Percentiles rank a stretch among this genome's conserved stretches.
Conservation (phyloP, 1,284 basidiomycete genomes). For the Ganoderma lingzhi region DNA sequence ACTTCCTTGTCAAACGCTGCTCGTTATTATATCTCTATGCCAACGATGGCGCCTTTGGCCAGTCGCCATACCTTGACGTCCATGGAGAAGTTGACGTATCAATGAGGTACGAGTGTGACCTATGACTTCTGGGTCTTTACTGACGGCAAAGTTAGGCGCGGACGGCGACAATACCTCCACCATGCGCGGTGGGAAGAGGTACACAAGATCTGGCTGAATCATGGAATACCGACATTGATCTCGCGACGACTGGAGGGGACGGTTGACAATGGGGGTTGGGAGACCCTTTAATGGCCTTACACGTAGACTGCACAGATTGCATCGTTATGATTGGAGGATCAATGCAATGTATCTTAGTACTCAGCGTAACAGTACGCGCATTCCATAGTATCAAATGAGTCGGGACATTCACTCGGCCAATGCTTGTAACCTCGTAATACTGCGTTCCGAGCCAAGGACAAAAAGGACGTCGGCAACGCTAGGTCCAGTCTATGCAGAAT, state of each 20-base stretch:
- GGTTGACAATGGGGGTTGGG: conserved; percentile 95
- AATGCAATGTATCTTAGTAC: not conserved
- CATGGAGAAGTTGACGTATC: conserved; percentile 96
- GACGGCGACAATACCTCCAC: conserved; percentile 90
- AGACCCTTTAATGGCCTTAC: conserved; percentile 65
- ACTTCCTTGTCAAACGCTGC: conserved; percentile 93
- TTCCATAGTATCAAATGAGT: not conserved
- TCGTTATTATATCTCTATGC: conserved; percentile 93
- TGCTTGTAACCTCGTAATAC: conserved; percentile 41
- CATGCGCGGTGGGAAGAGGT: conserved; percentile 91
- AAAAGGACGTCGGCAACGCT: conserved; percentile 53
- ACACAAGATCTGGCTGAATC: conserved; percentile 88
- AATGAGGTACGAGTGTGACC: conserved; percentile 73
- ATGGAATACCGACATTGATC: conserved; percentile 90
- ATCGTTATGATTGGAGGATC: not conserved
- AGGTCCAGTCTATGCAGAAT: conserved; percentile 52
- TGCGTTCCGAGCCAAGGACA: conserved; percentile 50
- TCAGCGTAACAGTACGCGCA: not conserved
- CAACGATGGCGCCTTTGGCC: conserved; percentile 87
- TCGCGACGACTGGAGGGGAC: conserved; percentile 90
- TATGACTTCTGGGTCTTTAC: conserved; percentile 5
- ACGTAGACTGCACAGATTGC: not conserved
- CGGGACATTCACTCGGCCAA: not conserved
- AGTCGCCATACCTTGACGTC: conserved; percentile 93
- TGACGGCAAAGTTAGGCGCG: conserved; percentile 60